Base-by-base conservation (phyloP, 202 grass and related monocot species). In the Elaeis oleifera region DNA sequence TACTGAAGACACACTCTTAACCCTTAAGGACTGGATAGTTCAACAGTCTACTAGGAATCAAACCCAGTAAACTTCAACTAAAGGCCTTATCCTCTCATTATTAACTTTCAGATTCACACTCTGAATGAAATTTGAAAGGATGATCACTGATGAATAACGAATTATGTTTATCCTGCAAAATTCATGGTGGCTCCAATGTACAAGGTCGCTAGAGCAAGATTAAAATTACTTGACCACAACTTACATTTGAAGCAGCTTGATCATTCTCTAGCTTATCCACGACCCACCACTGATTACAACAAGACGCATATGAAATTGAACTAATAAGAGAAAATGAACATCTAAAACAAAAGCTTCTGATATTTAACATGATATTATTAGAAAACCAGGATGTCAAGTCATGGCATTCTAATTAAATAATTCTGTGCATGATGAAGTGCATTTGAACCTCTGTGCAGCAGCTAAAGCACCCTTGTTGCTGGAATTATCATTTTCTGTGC, bases 401-500 rank as follows among this genome's bases (percentile, higher is more conserved):
- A 14, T 3, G 1, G 9, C 13, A 44, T 44, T 44, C 8, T 44
- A 44, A 44, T 44, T 44, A 59, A 73, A 54, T 79, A 90, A 74
- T 16, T 51, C 76, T 28, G 63, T 77, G 61, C 69, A 70, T 72
- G 49, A 29, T 64, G 50, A 89, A 77, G 31, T 82, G 60, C 53
- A 59, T 27, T 61, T 59, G 25, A 60, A 97, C 92, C 88, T 97
- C 59, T 75, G 65, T 51, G 81, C 69, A 6, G 61, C 54, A 56
- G 65, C n/a, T 64, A 80, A 67, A 81, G 71, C 78, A 74, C 77
- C 61, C 83, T 85, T 91, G 67, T 75, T 75, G 15, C 74, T 61
- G 56, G 72, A 71, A 84, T 73, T 69, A 71, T 84, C 82, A 64
- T 84, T 83, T 78, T 92, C 76, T 59, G 56, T 61, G 65, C 72